Percentiles rank a stretch among this genome's conserved stretches.
Evolutionary conservation across 1,284 basidiomycete genomes (phyloP).

Genomic region (Leccinum pachyderme): DNA sequence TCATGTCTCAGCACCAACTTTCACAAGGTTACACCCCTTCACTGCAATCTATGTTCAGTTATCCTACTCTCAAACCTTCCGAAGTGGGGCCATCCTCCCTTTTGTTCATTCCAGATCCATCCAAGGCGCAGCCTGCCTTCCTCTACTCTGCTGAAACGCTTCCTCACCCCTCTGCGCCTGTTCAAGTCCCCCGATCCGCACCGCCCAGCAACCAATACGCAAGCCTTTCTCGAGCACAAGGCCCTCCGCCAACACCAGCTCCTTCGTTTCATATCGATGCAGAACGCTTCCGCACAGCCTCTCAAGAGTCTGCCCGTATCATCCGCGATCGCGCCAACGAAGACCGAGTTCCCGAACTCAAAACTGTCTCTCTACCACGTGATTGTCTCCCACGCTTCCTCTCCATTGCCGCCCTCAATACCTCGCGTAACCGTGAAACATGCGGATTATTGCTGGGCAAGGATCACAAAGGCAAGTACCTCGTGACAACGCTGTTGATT

Average conservation of each 20-base stretch:
- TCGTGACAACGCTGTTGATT: conserved; percentile 75
- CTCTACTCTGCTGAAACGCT: conserved; percentile 35
- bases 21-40: conserved; percentile 59
- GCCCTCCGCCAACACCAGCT: conserved; percentile 21
- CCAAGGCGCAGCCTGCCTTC: conserved; percentile 28
- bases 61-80: conserved; percentile 30
- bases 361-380: conserved; percentile 63
- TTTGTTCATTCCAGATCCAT: conserved; percentile 33
- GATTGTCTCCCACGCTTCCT: conserved; percentile 73
- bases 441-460: conserved; percentile 64
- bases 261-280: conserved; percentile 19
- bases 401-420: conserved; percentile 63
- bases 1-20: conserved; percentile 57
- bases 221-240: conserved; percentile 26
- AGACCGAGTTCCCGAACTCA: conserved; percentile 42
- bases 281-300: conserved; percentile 29
- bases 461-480: conserved; percentile 54
- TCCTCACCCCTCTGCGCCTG: conserved; percentile 31
- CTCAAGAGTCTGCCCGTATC: conserved; percentile 31
- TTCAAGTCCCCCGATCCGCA: conserved; percentile 3
- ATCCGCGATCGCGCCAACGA: conserved; percentile 25
- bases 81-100: conserved; percentile 33
- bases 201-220: conserved; percentile 17
- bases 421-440: conserved; percentile 58
- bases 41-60: conserved; percentile 51